A percentile compares a stretch with the other conserved stretches of the same genome.
Evolutionary conservation across 163 green algal species (phyloP).

Genomic region (Smithsoniella earleae): DNA sequence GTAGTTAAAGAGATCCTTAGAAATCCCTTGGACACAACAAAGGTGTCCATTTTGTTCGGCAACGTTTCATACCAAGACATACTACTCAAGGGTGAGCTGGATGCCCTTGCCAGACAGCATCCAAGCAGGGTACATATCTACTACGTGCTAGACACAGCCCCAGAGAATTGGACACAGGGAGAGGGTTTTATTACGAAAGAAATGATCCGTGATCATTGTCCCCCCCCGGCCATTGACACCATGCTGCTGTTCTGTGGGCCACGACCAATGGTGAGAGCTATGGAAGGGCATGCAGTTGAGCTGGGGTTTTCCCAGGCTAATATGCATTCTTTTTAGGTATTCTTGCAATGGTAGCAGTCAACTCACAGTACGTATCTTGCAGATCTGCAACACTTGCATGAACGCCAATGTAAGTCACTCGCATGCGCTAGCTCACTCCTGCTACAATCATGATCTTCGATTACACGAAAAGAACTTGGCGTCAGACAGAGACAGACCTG

Average conservation of each 20-base stretch:
- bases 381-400: too few species aligned
- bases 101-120: slow-evolving; percentile 47
- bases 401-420: too few species aligned
- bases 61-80: slow-evolving; percentile 88
- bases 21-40: slow-evolving; percentile 63
- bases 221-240: slow-evolving; percentile 44
- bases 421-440: too few species aligned
- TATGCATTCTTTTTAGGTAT: not conserved
- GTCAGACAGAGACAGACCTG: too few species aligned
- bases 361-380: too few species aligned
- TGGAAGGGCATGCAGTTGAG: slow-evolving; percentile 57
- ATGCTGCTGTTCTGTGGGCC: slow-evolving; percentile 73
- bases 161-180: slow-evolving; percentile 53
- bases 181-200: slow-evolving; percentile 66
- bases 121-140: slow-evolving; percentile 51
- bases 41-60: slow-evolving; percentile 77
- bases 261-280: slow-evolving; percentile 68
- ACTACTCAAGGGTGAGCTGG: slow-evolving; percentile 68
- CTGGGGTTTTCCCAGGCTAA: slow-evolving; percentile 44
- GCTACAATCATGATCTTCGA: too few species aligned
- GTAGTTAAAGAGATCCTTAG: slow-evolving; percentile 71
- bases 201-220: slow-evolving; percentile 62
- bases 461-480: too few species aligned
- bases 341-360: too few species aligned
- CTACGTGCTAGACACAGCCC: slow-evolving; percentile 69